A percentile compares a stretch with the other conserved stretches of the same genome.
Evolutionary conservation across 768 basidiomycete genomes (phyloP).

Genomic region (Hortiboletus campestris): DNA sequence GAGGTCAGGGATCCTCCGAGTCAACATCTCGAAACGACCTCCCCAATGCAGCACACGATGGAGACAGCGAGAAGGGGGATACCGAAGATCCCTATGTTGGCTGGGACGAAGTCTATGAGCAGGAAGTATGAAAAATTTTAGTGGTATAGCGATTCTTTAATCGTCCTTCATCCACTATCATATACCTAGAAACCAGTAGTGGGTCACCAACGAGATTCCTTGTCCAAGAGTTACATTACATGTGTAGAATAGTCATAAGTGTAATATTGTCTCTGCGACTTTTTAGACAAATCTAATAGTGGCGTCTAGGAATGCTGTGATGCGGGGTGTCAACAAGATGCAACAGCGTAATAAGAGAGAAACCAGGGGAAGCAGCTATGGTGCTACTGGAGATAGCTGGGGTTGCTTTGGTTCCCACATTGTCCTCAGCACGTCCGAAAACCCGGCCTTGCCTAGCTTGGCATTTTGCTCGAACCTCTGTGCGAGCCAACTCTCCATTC

Average conservation of each 20-base stretch:
- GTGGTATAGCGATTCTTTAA: neutral
- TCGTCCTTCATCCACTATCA: neutral
- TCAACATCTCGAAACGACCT: slow-evolving; percentile 3
- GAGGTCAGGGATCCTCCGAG: slow-evolving; percentile 35
- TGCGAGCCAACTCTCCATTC: slow-evolving; percentile 81
- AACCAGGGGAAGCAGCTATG: slow-evolving; percentile 19
- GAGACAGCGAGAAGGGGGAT: slow-evolving; percentile 42
- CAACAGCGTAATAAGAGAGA: slow-evolving; percentile 7
- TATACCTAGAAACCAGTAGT: neutral
- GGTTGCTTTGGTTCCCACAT: slow-evolving; percentile 73
- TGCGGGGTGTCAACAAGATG: slow-evolving; percentile 2
- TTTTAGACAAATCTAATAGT: slow-evolving; percentile 27
- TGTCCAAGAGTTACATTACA: slow-evolving; percentile 18
- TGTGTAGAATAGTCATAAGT: slow-evolving; percentile 30
- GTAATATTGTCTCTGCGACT: slow-evolving; percentile 19
- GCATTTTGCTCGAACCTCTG: slow-evolving; percentile 94
- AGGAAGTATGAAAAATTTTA: slow-evolving; percentile 48
- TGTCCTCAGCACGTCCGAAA: slow-evolving; percentile 82
- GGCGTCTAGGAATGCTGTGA: slow-evolving; percentile 22
- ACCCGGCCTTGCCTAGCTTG: slow-evolving; percentile 81
- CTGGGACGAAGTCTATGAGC: slow-evolving; percentile 63
- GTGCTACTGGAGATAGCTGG: slow-evolving; percentile 32
- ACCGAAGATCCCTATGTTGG: slow-evolving; percentile 30
- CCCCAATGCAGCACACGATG: slow-evolving; percentile 1
- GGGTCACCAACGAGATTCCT: neutral